Conservation (phyloP, 495 filamentous ascomycete genomes). For the Lichenothelia convexa region DNA sequence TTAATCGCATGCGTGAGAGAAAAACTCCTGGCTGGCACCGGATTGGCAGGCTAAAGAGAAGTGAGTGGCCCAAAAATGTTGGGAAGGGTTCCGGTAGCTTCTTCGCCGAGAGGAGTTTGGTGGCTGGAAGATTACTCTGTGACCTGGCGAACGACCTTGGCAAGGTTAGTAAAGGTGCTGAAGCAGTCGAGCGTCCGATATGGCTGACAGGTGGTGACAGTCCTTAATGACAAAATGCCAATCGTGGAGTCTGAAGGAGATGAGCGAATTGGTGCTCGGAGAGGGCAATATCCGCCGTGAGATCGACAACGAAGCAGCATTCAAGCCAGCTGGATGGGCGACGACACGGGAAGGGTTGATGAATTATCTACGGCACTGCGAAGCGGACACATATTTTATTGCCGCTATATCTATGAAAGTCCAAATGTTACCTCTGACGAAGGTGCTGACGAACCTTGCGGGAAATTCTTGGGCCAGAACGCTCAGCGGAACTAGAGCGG, state of each 20-base stretch:
- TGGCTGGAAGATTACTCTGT: conserved; percentile 77
- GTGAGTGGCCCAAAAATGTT: conserved; percentile 74
- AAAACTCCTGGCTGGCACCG: conserved; percentile 87
- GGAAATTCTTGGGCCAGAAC: conserved; percentile 98
- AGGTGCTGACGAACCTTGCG: conserved; percentile 87
- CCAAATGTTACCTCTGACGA: conserved; percentile 85
- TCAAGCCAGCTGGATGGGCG: conserved; percentile 86
- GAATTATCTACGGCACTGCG: conserved; percentile 82
- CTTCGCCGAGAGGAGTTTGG: conserved; percentile 77
- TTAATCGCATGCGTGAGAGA: conserved; percentile 73
- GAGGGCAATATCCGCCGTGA: conserved; percentile 51
- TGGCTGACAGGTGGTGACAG: no score
- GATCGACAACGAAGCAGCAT: conserved; percentile 65
- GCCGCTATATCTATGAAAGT: conserved; percentile 70
- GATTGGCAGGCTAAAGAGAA: conserved; percentile 67
- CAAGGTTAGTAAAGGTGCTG: conserved; percentile 32
- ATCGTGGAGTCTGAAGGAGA: conserved; percentile 93
- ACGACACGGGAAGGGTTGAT: conserved; percentile 66
- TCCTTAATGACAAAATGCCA: conserved; percentile 94
- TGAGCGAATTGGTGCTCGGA: conserved; percentile 78
- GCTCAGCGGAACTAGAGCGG: conserved; percentile 81
- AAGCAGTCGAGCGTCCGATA: not conserved
- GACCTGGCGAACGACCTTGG: conserved; percentile 93
- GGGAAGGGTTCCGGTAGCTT: conserved; percentile 74
- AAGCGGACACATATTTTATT: conserved; percentile 90